These are phyloP conservation scores for Erigeron philadelphicus DNA, from an alignment of 140 eudicot species.

Conservation along the genomic window DNA sequence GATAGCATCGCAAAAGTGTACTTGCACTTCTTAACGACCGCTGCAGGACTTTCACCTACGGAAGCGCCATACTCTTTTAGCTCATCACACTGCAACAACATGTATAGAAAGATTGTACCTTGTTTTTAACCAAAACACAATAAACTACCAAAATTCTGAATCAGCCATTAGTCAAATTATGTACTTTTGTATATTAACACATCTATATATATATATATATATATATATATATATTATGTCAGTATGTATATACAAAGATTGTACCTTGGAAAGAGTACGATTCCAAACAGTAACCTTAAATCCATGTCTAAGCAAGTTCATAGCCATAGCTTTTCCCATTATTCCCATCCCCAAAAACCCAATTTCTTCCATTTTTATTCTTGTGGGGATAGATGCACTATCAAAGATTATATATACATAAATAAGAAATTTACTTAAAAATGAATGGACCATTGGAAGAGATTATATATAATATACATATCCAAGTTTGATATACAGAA, in stretches of 20 bases:
- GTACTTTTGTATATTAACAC: too few relatives aligned
- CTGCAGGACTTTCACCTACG: constrained; percentile 77
- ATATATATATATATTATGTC: neutral
- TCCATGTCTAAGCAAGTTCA: constrained; percentile 83
- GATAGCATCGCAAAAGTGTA: constrained; percentile 88
- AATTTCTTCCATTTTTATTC: constrained; percentile 55
- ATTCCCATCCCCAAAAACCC: constrained; percentile 98
- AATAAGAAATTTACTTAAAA: too few relatives aligned
- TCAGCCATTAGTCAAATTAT: constrained; percentile 6
- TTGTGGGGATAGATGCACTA: neutral
- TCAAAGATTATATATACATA: too few relatives aligned
- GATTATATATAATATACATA: too few relatives aligned
- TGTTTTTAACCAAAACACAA: neutral
- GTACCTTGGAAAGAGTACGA: constrained; percentile 92
- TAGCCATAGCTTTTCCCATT: constrained; percentile 97
- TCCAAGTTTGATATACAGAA: too few relatives aligned
- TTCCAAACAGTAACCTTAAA: constrained; percentile 95
- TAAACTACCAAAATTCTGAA: neutral
- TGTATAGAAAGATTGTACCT: neutral
- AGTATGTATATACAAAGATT: constrained; percentile 1
- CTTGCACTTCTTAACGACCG: constrained; percentile 87
- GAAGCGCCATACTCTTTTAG: constrained; percentile 88
- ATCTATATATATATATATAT: neutral
- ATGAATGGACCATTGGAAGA: too few relatives aligned
- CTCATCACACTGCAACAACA: constrained; percentile 67